Evolutionary conservation across 2,329 filamentous ascomycete species (phyloP), one percentile per base, ranked within the genome.

Genomic region (Alternaria dauci): DNA sequence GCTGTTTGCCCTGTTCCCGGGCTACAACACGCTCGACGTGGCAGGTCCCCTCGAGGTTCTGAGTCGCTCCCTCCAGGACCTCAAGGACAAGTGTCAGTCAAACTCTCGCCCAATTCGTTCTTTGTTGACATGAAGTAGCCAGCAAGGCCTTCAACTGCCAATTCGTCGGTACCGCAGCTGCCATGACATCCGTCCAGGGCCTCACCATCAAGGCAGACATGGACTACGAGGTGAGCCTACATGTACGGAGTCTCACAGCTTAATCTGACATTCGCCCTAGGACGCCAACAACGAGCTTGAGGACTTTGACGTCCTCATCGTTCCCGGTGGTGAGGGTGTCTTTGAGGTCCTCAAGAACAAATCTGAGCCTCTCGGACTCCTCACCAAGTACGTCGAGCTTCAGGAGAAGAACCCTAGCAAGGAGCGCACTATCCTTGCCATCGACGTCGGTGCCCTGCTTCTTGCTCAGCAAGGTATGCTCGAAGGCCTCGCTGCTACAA

Each of bases 361-460:
- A 75, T 79, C 83, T 53, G 87, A 79, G 70, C 74, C 76, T 23
- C 83, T 94, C 63, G 81, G 84, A 64, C 83, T 94, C 76, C 92
- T 95, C 83, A 85, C 86, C 70, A 89, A 89, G 73, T 95, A 90
- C 80, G 87, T 90, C 66, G 90, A 94, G 76, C 83, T 94, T 59
- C 92, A 95, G 82, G 88, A 92, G 83, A 88, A 87, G 72, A 91
- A 94, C 71, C 90, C 92, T 12, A 84, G 84, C 73, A 90, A 90
- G 72, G 92, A 96, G 84, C 91, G 92, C 70, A 94, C 92, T 51
- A 83, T 95, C 72, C 82, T 95, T 69, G 91, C 91, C 68, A 84
- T 96, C 78, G 93, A 91, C 83, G 92, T 91, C 47, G 92, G 91
- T 65, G 86, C 90, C 43, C 87, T 94, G 74, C 87, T 94, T 81